Percentiles rank a stretch among this genome's conserved stretches.
phyloP scores from a whole-genome alignment of 139 green algal species.

The Auxenochlorella protothecoides region DNA sequence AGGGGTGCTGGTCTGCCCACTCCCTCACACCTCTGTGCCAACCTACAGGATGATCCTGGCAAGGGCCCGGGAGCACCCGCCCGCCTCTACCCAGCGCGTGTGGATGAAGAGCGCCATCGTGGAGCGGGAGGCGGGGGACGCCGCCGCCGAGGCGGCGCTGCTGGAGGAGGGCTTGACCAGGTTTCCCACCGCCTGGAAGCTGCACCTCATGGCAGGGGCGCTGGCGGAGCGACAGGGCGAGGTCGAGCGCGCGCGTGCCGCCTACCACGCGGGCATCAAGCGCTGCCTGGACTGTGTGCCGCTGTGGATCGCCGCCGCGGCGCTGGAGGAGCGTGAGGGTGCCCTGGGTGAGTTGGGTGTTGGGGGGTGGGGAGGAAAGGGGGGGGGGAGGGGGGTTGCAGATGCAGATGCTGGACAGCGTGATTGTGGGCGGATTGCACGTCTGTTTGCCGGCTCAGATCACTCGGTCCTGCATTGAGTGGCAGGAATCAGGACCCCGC shows the following conservation, averaged over 20 bases:
- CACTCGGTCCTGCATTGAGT: too few species aligned
- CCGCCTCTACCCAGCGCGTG: slow-evolving; percentile 62
- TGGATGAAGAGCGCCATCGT: slow-evolving; percentile 97
- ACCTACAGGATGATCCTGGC: slow-evolving; percentile 31
- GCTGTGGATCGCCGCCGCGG: slow-evolving; percentile 60
- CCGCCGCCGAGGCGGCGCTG: slow-evolving; percentile 42
- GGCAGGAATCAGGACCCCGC: too few species aligned
- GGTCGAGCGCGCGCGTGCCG: slow-evolving; percentile 16
- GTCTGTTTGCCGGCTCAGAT: too few species aligned
- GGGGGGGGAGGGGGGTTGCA: too few species aligned
- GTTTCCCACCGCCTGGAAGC: slow-evolving; percentile 81
- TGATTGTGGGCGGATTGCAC: too few species aligned
- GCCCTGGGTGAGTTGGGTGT: slow-evolving; percentile 33
- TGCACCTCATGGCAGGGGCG: slow-evolving; percentile 92
- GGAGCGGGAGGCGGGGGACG: slow-evolving; percentile 77
- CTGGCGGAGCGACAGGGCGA: slow-evolving; percentile 64
- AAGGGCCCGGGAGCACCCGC: slow-evolving; percentile 64
- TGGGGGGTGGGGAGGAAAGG: too few species aligned
- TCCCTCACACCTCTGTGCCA: too few species aligned
- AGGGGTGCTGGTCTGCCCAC: neutral
- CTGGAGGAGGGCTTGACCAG: slow-evolving; percentile 43
- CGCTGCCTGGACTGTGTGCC: slow-evolving; percentile 51
- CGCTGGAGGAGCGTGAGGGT: slow-evolving; percentile 68
- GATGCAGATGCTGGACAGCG: too few species aligned
- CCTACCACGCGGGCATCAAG: slow-evolving; percentile 31